Evolutionary conservation across 2,329 filamentous ascomycete species (phyloP), one percentile per base, ranked within the genome.

Genomic region (Penicillium hordei): DNA sequence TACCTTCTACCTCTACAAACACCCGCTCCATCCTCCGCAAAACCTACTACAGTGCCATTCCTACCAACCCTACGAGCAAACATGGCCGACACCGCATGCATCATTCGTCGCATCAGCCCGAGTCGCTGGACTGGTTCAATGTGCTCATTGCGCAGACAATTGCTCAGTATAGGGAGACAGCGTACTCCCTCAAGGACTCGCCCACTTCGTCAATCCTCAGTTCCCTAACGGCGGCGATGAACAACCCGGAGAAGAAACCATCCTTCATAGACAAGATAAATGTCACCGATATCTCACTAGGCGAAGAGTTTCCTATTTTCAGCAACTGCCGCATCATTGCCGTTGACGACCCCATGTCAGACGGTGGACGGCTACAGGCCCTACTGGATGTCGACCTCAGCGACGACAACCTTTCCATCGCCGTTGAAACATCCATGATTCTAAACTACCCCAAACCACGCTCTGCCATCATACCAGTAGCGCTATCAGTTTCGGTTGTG

Each of bases 111-210:
- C 94, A 99, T 74, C 94, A 97, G 75, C 94, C 94, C 1, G 94
- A 99, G 76, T 95, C 90, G 57, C 78, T 99, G 60, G 94, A 99
- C 76, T 99, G 94, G 94, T 97, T 99, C 82, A 99, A 99, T 72
- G 94, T 99, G 27, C 81, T 99, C 55, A 88, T 97, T 51, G 94
- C 93, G 2, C 94, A 99, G 77, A 96, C 94, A 0, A 95, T 99
- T 64, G 93, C 94, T 0, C 94, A 99, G 74, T 90, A 97, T 68
- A 84, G 94, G 59, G 91, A 89, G 65, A 95, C 97, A 69, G 94
- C 94, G 2, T 90, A 95, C 67, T 87, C 94, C 63, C 89, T 97
- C 66, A 91, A 94, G 70, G 77, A 80, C 61, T 76, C 74, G 6
- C 75, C 75, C 3, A 77, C 75, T 5, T 75, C 76, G n/a, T 76